These are phyloP conservation scores for Helotiales sp. DNA, from an alignment of 2,329 filamentous ascomycete genomes.

Conservation along the genomic window DNA sequence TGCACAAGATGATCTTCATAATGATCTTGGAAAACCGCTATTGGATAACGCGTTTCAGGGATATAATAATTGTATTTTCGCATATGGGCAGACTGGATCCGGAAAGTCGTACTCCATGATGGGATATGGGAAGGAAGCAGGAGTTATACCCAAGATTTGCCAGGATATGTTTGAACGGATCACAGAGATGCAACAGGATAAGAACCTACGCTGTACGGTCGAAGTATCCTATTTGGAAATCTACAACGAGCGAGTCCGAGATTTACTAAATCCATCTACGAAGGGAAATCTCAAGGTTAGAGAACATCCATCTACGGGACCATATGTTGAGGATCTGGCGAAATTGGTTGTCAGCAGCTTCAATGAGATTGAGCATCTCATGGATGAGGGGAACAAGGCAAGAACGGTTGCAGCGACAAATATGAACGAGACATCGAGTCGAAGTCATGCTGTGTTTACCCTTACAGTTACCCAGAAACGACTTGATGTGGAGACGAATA, in stretches of 20 bases:
- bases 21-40: slow-evolving; percentile 83
- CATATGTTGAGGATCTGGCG: slow-evolving; percentile 96
- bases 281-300: slow-evolving; percentile 97
- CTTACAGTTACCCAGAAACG: slow-evolving; percentile 93
- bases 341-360: slow-evolving; percentile 94
- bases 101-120: slow-evolving; percentile 99
- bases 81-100: slow-evolving; percentile 96
- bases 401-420: slow-evolving; percentile 97
- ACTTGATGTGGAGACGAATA: slow-evolving; percentile 86
- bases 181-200: slow-evolving; percentile 66
- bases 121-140: slow-evolving; percentile 94
- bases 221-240: slow-evolving; percentile 99
- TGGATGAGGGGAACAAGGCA: slow-evolving; percentile 99
- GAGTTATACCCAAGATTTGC: slow-evolving; percentile 96
- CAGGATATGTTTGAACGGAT: slow-evolving; percentile 97
- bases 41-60: slow-evolving; percentile 97
- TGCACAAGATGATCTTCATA: slow-evolving; percentile 84
- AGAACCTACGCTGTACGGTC: slow-evolving; percentile 82
- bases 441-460: slow-evolving; percentile 97
- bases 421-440: slow-evolving; percentile 99
- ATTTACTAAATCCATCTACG: slow-evolving; percentile 90
- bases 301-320: slow-evolving; percentile 95
- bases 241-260: slow-evolving; percentile 96
- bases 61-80: slow-evolving; percentile 99
- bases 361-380: slow-evolving; percentile 91